These are phyloP conservation scores for Chrysoporthe puriensis DNA, from an alignment of 2,329 filamentous ascomycete genomes.

Conservation along the genomic window DNA sequence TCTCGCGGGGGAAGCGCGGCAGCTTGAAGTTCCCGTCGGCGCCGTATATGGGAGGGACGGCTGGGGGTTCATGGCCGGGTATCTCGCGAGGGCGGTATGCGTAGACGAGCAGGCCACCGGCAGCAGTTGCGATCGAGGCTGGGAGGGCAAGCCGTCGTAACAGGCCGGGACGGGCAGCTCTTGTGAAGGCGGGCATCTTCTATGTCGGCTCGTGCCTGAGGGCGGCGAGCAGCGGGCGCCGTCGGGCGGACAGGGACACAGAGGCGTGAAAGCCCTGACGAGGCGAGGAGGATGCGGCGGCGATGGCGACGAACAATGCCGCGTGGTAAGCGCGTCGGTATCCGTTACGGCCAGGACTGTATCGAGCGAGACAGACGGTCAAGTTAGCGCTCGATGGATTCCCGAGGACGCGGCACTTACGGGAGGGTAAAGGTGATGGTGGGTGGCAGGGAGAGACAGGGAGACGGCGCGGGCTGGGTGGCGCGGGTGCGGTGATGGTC, in stretches of 20 bases:
- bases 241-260: no score
- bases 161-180: conserved; percentile 34
- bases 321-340: not conserved
- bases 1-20: conserved; percentile 67
- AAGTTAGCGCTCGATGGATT: not conserved
- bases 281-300: not conserved
- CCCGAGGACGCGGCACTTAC: not conserved
- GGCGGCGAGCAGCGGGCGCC: no score
- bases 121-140: conserved; percentile 45
- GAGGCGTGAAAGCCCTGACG: not conserved
- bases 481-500: not conserved
- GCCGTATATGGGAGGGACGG: conserved; percentile 70
- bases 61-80: conserved; percentile 68
- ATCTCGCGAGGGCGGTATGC: conserved; percentile 72
- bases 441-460: no score
- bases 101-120: conserved; percentile 52
- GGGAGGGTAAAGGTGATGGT: not conserved
- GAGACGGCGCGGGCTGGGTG: not conserved
- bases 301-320: not conserved
- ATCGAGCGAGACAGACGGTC: not conserved
- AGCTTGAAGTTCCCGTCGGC: conserved; percentile 69
- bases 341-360: not conserved
- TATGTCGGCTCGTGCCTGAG: not conserved
- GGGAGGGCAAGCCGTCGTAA: conserved; percentile 50
- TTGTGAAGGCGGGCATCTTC: conserved; percentile 32